Percentiles rank a stretch among this genome's conserved stretches.
These are phyloP conservation scores for Dictyostelium capitatum DNA, from an alignment of 78 protist species.

Conservation along the genomic window DNA sequence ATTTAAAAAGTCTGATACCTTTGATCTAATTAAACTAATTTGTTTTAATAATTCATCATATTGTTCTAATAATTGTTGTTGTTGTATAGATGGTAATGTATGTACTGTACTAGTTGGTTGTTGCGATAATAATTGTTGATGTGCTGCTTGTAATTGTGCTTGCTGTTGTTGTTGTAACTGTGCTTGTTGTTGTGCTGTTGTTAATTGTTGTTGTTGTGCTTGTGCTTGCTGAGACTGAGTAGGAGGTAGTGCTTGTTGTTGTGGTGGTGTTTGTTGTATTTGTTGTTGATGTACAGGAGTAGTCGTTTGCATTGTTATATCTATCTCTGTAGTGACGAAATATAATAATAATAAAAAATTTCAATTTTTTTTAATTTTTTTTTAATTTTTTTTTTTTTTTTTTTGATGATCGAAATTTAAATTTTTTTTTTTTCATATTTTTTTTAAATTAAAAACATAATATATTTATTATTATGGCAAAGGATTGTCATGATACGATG, in stretches of 20 bases:
- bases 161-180: conserved; percentile 55
- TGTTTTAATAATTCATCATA: conserved; percentile 47
- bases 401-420: too few species aligned
- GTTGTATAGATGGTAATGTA: conserved; percentile 39
- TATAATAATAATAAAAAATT: too few species aligned
- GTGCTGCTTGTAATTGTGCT: conserved; percentile 25
- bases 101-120: conserved; percentile 35
- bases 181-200: conserved; percentile 6
- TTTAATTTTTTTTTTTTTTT: too few species aligned
- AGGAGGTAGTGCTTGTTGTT: too few species aligned
- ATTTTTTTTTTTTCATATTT: too few species aligned
- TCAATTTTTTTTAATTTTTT: too few species aligned
- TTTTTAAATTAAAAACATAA: too few species aligned
- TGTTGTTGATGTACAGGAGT: neutral
- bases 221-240: neutral
- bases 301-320: neutral
- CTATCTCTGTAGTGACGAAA: too few species aligned
- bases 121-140: conserved; percentile 1
- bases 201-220: conserved; percentile 5
- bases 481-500: too few species aligned
- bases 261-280: conserved; percentile 4
- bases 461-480: too few species aligned
- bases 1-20: conserved; percentile 39
- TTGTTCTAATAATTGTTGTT: conserved; percentile 53
- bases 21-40: conserved; percentile 14